phyloP scores from a whole-genome alignment of 129 eudicot genomes.

The Rutidosis leptorrhynchoides region DNA sequence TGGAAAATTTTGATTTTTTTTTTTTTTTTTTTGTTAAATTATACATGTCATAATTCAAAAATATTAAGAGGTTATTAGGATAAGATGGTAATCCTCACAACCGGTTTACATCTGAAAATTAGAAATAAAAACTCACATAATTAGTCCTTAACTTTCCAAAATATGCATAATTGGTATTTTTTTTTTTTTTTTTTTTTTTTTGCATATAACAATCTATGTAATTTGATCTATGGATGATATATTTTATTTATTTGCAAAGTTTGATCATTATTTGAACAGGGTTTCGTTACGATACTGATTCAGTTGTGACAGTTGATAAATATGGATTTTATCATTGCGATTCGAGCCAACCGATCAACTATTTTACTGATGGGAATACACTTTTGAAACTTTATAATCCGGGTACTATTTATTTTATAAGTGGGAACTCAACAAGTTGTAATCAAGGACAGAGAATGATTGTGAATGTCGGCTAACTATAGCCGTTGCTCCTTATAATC shows the following conservation, averaged over 20 bases:
- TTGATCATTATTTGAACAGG: conserved; percentile 10
- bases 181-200: too few relatives aligned
- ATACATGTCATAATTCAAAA: too few relatives aligned
- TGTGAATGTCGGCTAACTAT: conserved; percentile 21
- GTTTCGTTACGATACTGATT: conserved; percentile 31
- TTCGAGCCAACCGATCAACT: conserved; percentile 22
- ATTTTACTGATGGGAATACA: conserved; percentile 24
- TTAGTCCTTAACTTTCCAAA: too few relatives aligned
- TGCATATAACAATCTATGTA: neutral
- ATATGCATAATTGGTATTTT: neutral
- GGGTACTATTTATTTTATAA: conserved; percentile 28
- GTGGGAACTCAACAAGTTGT: conserved; percentile 31
- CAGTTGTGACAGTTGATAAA: conserved; percentile 28
- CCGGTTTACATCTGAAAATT: too few relatives aligned
- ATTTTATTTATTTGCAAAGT: neutral
- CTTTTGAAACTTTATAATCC: conserved; percentile 28
- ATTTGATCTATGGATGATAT: neutral
- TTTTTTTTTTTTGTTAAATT: too few relatives aligned
- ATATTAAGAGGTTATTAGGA: too few relatives aligned
- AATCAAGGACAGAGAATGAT: conserved; percentile 26
- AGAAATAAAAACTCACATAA: too few relatives aligned
- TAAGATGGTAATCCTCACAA: too few relatives aligned
- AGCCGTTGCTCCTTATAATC: conserved; percentile 13
- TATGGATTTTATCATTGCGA: conserved; percentile 26
- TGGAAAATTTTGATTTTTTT: too few relatives aligned